phyloP scores from a whole-genome alignment of 176 grass and related monocot species.

The Cenchrus purpureus region DNA sequence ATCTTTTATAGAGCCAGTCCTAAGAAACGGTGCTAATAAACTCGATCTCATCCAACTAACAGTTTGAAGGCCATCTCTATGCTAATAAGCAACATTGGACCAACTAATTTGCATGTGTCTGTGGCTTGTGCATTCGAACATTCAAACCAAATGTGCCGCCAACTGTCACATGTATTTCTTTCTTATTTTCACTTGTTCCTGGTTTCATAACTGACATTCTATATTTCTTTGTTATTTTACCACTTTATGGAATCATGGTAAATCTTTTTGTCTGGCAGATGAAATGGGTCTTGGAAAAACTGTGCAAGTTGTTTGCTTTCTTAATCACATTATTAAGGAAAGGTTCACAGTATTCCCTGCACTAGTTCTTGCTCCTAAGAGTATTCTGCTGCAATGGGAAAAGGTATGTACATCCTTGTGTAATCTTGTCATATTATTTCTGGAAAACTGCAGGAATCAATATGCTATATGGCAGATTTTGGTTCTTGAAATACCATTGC shows the following conservation, averaged over 20 bases:
- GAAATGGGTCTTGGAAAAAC: constrained; percentile 90
- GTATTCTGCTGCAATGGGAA: constrained; percentile 78
- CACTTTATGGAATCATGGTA: neutral
- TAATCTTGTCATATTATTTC: neutral
- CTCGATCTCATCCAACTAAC: neutral
- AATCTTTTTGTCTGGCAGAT: constrained; percentile 55
- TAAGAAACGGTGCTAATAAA: neutral
- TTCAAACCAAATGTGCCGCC: neutral
- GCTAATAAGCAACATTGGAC: neutral
- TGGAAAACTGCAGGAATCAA: neutral
- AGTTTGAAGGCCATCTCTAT: neutral
- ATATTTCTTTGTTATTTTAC: neutral
- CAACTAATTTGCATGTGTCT: neutral
- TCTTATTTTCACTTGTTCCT: neutral
- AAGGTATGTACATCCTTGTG: constrained; percentile 55
- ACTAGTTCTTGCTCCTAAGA: constrained; percentile 73
- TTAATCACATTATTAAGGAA: constrained; percentile 56
- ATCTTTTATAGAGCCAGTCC: neutral
- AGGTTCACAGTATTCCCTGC: constrained; percentile 43
- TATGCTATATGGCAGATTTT: neutral
- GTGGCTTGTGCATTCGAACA: neutral
- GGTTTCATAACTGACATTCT: neutral
- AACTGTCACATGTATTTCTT: no score
- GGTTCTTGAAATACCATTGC: neutral
- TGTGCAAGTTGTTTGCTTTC: constrained; percentile 75